These are phyloP conservation scores for Phytophthora vignae DNA, from an alignment of 352 stramenopile species.

Conservation along the genomic window DNA sequence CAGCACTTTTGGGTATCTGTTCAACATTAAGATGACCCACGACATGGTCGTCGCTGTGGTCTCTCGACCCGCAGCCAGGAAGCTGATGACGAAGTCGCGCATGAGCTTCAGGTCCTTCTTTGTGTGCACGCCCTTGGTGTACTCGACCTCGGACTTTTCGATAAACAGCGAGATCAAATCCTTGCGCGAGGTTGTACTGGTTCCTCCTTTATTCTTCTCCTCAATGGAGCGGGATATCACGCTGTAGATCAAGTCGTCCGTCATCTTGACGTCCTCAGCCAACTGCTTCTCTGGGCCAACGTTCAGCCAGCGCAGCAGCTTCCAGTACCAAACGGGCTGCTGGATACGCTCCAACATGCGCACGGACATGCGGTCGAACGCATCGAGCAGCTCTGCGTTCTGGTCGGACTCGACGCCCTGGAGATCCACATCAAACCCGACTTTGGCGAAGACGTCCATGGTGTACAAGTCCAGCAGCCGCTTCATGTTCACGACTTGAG, in stretches of 20 bases:
- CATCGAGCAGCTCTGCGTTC: conserved; percentile 41
- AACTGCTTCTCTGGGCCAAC: conserved; percentile 50
- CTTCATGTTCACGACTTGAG: conserved; percentile 50
- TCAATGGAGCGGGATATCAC: conserved; percentile 49
- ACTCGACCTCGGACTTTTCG: conserved; percentile 42
- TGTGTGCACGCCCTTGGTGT: conserved; percentile 35
- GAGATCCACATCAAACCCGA: conserved; percentile 77
- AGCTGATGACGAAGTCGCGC: conserved; percentile 84
- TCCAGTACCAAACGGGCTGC: conserved; percentile 49
- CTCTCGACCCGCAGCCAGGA: conserved; percentile 76
- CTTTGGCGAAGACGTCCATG: conserved; percentile 79
- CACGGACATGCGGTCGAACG: conserved; percentile 48
- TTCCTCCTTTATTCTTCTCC: conserved; percentile 30
- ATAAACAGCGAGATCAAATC: conserved; percentile 69
- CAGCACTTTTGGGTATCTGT: conserved; percentile 58
- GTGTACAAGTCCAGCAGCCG: conserved; percentile 62
- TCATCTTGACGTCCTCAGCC: conserved; percentile 34
- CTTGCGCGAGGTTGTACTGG: conserved; percentile 8
- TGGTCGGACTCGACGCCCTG: conserved; percentile 48
- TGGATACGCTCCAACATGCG: conserved; percentile 48
- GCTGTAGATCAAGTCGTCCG: conserved; percentile 41
- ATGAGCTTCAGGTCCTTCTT: conserved; percentile 58
- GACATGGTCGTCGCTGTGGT: conserved; percentile 75
- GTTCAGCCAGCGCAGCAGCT: conserved; percentile 49
- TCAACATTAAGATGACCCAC: conserved; percentile 82